Conservation (phyloP, 352 stramenopile genomes). For the Globisporangium cylindrosporum region DNA sequence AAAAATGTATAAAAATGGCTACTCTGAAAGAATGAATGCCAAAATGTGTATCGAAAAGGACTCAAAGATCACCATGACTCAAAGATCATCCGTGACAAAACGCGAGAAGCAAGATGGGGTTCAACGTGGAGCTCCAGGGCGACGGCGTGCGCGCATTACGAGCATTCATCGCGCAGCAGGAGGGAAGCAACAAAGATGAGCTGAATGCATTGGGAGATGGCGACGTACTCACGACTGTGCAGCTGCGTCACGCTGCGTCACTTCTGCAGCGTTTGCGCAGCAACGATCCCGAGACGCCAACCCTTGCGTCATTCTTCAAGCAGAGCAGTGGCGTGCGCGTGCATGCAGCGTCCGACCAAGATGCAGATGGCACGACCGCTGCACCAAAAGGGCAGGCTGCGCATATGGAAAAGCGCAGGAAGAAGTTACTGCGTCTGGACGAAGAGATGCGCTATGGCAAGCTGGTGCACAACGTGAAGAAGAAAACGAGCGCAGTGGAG, state of each 20-base stretch:
- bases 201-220: background rate
- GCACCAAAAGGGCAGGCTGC: conserved; percentile 14
- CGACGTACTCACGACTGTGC: conserved; percentile 1
- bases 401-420: conserved; percentile 49
- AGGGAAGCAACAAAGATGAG: conserved; percentile 9
- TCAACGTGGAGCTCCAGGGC: conserved; percentile 23
- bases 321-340: background rate
- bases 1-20: background rate
- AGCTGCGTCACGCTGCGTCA: conserved; percentile 11
- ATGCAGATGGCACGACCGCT: background rate
- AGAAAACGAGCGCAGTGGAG: conserved; percentile 39
- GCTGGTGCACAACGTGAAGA: conserved; percentile 74
- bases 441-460: conserved; percentile 77
- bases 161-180: conserved; percentile 18
- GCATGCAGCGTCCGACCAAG: background rate
- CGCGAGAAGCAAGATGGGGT: background rate
- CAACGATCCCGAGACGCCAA: conserved; percentile 8
- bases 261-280: conserved; percentile 7
- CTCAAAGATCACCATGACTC: too few relatives aligned
- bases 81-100: background rate
- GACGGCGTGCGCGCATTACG: conserved; percentile 28
- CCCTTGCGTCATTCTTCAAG: conserved; percentile 15
- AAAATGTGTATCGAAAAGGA: background rate
- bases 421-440: conserved; percentile 70
- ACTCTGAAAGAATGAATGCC: background rate